These are phyloP conservation scores for Aspergillus proliferans DNA, from an alignment of 2,329 filamentous ascomycete species.

Conservation along the genomic window DNA sequence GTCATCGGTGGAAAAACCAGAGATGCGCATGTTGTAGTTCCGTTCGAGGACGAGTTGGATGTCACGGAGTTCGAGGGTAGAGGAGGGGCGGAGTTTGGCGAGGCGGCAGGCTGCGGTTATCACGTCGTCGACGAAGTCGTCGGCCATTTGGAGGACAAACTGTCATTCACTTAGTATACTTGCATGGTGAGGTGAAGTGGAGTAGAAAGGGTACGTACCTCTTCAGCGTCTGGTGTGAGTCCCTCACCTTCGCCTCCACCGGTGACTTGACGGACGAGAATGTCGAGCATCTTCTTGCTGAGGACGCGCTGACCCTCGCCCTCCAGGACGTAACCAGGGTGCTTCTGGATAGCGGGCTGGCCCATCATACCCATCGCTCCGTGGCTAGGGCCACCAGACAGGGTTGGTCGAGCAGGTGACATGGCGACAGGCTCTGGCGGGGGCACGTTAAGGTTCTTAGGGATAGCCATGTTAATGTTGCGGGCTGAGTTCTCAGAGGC, in stretches of 20 bases:
- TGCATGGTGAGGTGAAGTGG: background rate
- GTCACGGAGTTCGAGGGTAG: slow-evolving; percentile 82
- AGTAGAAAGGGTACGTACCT: slow-evolving; percentile 52
- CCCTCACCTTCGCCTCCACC: slow-evolving; percentile 70
- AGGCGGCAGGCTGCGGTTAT: slow-evolving; percentile 81
- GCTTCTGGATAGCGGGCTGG: slow-evolving; percentile 76
- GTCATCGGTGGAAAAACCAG: slow-evolving; percentile 90
- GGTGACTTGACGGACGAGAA: slow-evolving; percentile 88
- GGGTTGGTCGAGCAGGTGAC: slow-evolving; percentile 69
- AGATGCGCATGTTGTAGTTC: slow-evolving; percentile 85
- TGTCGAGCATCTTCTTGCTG: slow-evolving; percentile 97
- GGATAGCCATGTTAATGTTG: slow-evolving; percentile 68
- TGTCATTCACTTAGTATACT: slow-evolving; percentile 30
- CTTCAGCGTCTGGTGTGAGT: slow-evolving; percentile 88
- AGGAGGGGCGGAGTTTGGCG: slow-evolving; percentile 85
- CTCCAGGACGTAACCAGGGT: slow-evolving; percentile 79
- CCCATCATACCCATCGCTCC: slow-evolving; percentile 75
- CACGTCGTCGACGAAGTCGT: slow-evolving; percentile 91
- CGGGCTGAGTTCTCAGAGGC: slow-evolving; percentile 35
- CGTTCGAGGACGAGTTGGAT: slow-evolving; percentile 77
- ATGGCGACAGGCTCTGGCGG: slow-evolving; percentile 69
- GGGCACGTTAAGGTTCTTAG: slow-evolving; percentile 68
- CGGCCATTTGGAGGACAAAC: slow-evolving; percentile 82
- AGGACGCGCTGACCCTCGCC: slow-evolving; percentile 86
- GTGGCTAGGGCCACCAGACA: slow-evolving; percentile 68